Conservation (phyloP, 177 flowering plant species). For the Vitis hybrid region DNA sequence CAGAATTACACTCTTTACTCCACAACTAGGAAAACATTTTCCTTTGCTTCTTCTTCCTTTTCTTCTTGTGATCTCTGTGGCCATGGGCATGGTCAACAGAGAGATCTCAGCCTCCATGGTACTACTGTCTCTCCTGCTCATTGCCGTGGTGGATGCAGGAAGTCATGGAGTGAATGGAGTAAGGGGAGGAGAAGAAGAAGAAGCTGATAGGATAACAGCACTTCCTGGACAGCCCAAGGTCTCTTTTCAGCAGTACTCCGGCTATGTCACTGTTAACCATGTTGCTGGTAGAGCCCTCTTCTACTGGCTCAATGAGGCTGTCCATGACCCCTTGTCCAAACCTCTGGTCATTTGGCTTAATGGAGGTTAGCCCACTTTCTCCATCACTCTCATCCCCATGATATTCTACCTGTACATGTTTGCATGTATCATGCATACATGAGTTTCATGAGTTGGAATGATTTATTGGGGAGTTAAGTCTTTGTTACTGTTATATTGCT, state of each 20-base stretch:
- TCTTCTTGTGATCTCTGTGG: slow-evolving; percentile 5
- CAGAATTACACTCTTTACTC: slow-evolving; percentile 7
- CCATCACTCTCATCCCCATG: slow-evolving; percentile 11
- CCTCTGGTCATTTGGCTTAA: slow-evolving; percentile 95
- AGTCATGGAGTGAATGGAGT: slow-evolving; percentile 5
- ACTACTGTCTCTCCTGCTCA: slow-evolving; percentile 6
- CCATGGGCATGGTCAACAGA: slow-evolving; percentile 17
- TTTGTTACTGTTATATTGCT: slow-evolving; percentile 13
- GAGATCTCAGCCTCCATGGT: slow-evolving; percentile 18
- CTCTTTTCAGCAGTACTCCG: slow-evolving; percentile 75
- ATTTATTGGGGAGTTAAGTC: not conserved
- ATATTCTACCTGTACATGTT: not conserved
- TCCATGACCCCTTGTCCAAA: slow-evolving; percentile 41
- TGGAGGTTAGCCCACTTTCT: slow-evolving; percentile 58
- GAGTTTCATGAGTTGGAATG: too few species aligned
- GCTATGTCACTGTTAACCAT: slow-evolving; percentile 77
- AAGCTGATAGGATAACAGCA: slow-evolving; percentile 49
- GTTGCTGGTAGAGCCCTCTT: slow-evolving; percentile 74
- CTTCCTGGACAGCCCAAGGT: slow-evolving; percentile 91
- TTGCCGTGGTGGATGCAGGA: not conserved
- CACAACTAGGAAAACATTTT: slow-evolving; percentile 13
- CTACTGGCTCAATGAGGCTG: slow-evolving; percentile 87
- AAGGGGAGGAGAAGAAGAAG: slow-evolving; percentile 35
- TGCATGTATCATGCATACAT: not conserved
- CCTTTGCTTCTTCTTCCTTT: not conserved